phyloP scores from a whole-genome alignment of 257 asterid species.

The Nicotiana tabacum region DNA sequence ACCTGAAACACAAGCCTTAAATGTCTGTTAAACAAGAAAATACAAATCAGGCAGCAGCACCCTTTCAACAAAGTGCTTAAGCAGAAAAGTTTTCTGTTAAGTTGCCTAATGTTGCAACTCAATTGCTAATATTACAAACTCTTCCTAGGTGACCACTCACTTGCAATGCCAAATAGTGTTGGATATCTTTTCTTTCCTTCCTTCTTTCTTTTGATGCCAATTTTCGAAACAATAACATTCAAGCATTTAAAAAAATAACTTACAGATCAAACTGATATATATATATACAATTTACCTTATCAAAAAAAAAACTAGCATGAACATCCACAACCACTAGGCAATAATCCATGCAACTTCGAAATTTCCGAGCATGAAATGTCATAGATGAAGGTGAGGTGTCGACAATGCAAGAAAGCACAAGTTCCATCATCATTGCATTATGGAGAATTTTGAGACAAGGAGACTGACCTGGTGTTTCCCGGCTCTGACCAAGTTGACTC shows the following conservation, averaged over 20 bases:
- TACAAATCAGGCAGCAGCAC: neutral
- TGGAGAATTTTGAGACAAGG: conserved; percentile 10
- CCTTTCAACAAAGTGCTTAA: neutral
- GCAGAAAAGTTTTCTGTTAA: neutral
- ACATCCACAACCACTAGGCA: neutral
- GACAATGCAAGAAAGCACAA: neutral
- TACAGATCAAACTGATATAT: too few species aligned
- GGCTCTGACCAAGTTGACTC: conserved; percentile 82
- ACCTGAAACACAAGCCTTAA: conserved; percentile 46
- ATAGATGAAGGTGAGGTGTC: neutral
- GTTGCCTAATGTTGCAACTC: neutral
- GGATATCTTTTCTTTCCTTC: neutral
- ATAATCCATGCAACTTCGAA: neutral
- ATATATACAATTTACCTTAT: too few species aligned
- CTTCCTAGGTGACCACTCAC: neutral
- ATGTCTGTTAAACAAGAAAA: neutral
- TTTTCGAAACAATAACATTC: neutral
- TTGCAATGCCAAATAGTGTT: neutral
- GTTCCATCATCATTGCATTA: neutral
- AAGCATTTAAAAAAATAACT: neutral
- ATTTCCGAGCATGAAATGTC: neutral
- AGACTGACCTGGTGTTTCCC: conserved; percentile 91
- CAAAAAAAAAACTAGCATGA: too few species aligned
- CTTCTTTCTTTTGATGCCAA: neutral
- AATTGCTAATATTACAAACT: neutral